phyloP scores from a whole-genome alignment of 75 land plant genomes.

The Azolla pinnata region DNA sequence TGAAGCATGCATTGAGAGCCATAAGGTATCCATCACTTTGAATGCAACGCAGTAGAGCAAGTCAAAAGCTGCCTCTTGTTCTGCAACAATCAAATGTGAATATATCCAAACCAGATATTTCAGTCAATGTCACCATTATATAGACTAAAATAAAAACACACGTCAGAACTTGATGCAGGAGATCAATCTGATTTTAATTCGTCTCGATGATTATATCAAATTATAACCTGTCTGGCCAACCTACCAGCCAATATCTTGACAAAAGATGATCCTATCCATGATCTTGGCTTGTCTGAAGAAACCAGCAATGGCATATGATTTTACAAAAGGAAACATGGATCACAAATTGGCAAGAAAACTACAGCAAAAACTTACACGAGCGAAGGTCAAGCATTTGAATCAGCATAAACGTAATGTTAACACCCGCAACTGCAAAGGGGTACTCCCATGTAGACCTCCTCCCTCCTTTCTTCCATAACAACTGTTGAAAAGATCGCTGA shows the following conservation, averaged over 20 bases:
- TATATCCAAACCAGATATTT: no score
- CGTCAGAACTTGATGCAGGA: no score
- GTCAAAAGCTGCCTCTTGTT: slow-evolving; percentile 82
- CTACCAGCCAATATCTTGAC: slow-evolving; percentile 66
- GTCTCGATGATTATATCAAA: background rate
- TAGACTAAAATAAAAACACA: no score
- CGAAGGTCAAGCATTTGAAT: slow-evolving; percentile 85
- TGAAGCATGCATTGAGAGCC: slow-evolving; percentile 88
- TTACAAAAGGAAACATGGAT: background rate
- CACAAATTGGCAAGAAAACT: background rate
- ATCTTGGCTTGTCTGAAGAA: slow-evolving; percentile 51
- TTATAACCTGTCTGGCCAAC: background rate
- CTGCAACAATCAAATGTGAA: no score
- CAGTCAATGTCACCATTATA: no score
- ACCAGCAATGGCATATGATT: background rate
- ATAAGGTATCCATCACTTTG: slow-evolving; percentile 82
- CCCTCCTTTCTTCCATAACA: slow-evolving; percentile 59
- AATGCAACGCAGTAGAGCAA: slow-evolving; percentile 88
- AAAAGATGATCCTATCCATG: slow-evolving; percentile 57
- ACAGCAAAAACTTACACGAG: slow-evolving; percentile 20
- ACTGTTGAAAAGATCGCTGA: slow-evolving; percentile 53
- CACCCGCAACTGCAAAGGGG: slow-evolving; percentile 87
- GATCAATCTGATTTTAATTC: no score
- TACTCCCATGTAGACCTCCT: slow-evolving; percentile 74
- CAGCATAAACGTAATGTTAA: slow-evolving; percentile 79